Base-by-base conservation (phyloP, 345 rosid species). In the Euphorbia tirucalli region DNA sequence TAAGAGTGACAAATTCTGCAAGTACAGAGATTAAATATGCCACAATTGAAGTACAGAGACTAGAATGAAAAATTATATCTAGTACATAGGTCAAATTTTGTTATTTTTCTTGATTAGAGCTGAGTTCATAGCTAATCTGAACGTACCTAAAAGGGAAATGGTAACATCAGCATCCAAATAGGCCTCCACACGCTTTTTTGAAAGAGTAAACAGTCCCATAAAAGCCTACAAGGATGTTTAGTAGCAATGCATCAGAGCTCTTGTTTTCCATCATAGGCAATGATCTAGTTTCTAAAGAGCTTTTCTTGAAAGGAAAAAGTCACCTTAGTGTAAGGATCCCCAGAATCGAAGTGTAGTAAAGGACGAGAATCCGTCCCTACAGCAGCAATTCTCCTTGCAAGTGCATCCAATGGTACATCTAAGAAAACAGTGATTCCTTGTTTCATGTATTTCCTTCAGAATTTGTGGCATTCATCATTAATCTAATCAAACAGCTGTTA, bases 321-420 rank as follows among this genome's bases (percentile, higher is more conserved):
- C 35, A 66, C 70, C 57, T 30, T 78, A 32, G 82, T 80, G 66
- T 84, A 84, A 49, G 81, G 54, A 71, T 82, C 84, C 14, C 79
- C 85, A 10, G 84, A 80, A 27, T 82, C 76, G 9, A 67, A 69
- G 41, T 76, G 76, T 70, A 85, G 67, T 65, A 80, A 81, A 30
- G 88, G 88, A 21, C 80, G 83, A 56, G 84, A 80, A 30, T 78
- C 69, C 27, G 88, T 85, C 25, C 88, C 88, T 13, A 78, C 82
- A 24, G 88, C 85, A 7, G 85, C 84, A 74, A 85, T 85, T 73
- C 88, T 85, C 77, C 77, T 75, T 50, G 88, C 88, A 69, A 85
- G 65, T 67, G 88, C 80, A 65, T 85, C 85, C 59, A 82, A 21
- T 7, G 88, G 88, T 21, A 80, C 88, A 71, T 82, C 79, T 32